Percentiles rank a stretch among this genome's conserved stretches.
Conservation (phyloP, 1,284 basidiomycete species). For the Heterobasidion irregulare region DNA sequence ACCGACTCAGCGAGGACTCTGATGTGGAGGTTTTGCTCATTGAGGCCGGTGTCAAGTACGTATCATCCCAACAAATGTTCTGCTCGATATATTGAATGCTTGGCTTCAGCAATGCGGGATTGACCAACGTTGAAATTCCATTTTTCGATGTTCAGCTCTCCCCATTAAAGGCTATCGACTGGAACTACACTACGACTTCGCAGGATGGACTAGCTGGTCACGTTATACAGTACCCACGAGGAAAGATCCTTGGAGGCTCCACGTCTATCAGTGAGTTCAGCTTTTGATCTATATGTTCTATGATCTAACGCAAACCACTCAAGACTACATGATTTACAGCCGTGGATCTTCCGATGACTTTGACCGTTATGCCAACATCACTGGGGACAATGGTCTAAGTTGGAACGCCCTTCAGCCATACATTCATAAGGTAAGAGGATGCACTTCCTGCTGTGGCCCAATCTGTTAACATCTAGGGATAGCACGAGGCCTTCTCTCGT, state of each 20-base stretch:
- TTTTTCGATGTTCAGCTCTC: not conserved
- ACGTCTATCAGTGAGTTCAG: conserved; percentile 21
- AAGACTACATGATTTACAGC: conserved; percentile 21
- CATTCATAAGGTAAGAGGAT: conserved; percentile 18
- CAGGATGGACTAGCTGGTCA: conserved; percentile 23
- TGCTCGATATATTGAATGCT: not conserved
- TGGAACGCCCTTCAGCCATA: conserved; percentile 18
- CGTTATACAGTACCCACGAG: conserved; percentile 19
- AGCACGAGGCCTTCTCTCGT: conserved; percentile 15
- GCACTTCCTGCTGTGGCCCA: not conserved
- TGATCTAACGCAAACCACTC: conserved; percentile 35
- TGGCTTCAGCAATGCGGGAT: not conserved
- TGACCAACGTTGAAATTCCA: not conserved
- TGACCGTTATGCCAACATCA: conserved; percentile 17
- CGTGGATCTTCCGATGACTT: conserved; percentile 22
- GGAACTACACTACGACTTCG: conserved; percentile 22
- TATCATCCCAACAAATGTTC: conserved; percentile 19
- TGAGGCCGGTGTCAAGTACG: conserved; percentile 5
- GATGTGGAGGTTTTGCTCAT: not conserved
- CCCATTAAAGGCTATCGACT: conserved; percentile 12
- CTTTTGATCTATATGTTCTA: conserved; percentile 33
- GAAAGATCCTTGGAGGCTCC: conserved; percentile 29
- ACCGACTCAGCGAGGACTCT: conserved; percentile 1
- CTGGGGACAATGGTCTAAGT: conserved; percentile 22
- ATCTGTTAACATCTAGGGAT: not conserved